phyloP scores from a whole-genome alignment of 2,329 filamentous ascomycete species.

The Fusarium paranaense region DNA sequence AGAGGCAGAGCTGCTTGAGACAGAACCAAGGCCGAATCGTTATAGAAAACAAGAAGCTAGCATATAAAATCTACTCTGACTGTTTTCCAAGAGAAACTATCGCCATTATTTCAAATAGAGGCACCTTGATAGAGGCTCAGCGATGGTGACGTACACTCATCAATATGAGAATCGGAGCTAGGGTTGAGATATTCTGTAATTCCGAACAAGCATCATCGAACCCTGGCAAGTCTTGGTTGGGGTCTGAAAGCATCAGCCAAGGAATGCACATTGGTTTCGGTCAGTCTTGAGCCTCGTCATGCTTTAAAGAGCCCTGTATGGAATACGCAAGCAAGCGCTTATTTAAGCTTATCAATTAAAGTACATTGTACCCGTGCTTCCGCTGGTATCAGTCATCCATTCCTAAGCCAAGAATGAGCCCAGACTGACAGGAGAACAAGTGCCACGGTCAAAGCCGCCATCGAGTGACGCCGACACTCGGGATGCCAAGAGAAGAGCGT shows the following conservation, averaged over 20 bases:
- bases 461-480: background rate
- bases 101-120: background rate
- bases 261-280: background rate
- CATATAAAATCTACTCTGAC: background rate
- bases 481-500: background rate
- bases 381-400: background rate
- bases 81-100: background rate
- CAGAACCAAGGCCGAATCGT: background rate
- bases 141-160: background rate
- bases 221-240: background rate
- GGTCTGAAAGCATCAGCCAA: background rate
- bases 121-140: background rate
- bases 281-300: background rate
- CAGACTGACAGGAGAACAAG: background rate
- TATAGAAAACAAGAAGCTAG: background rate
- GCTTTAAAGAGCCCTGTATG: background rate
- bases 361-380: background rate
- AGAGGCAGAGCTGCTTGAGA: background rate
- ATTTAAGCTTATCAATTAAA: background rate
- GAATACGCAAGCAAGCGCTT: background rate
- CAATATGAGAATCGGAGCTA: background rate
- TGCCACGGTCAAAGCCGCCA: background rate
- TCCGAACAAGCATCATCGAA: background rate
- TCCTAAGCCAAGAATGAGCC: background rate
- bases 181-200: background rate